Percentiles rank a stretch among this genome's conserved stretches.
Conservation (phyloP, 2,329 filamentous ascomycete species). For the Chaetoscypha palmicola region DNA sequence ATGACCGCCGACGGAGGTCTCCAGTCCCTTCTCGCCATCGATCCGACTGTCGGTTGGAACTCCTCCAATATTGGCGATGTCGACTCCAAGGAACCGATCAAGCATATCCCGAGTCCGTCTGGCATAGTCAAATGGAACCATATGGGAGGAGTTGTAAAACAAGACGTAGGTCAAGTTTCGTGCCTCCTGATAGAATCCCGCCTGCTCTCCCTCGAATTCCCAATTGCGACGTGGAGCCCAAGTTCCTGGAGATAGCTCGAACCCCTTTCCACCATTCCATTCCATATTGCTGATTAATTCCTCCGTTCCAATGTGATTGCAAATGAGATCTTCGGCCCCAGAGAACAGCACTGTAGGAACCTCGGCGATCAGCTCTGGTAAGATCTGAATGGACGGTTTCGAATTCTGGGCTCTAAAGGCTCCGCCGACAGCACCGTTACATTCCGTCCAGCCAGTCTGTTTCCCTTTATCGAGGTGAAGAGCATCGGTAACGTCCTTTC, state of each 20-base stretch:
- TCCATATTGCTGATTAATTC: conserved; percentile 81
- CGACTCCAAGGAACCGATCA: conserved; percentile 89
- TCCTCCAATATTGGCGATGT: conserved; percentile 82
- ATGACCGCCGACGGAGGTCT: conserved; percentile 60
- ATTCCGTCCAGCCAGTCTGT: conserved; percentile 85
- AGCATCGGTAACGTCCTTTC: conserved; percentile 68
- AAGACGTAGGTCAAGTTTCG: conserved; percentile 93
- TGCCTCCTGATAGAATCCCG: conserved; percentile 90
- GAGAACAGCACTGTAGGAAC: conserved; percentile 83
- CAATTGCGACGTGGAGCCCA: conserved; percentile 90
- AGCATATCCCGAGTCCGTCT: conserved; percentile 90
- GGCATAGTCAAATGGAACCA: conserved; percentile 94
- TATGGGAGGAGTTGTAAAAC: conserved; percentile 93
- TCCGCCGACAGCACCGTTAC: conserved; percentile 67
- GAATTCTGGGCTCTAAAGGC: conserved; percentile 67
- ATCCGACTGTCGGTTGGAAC: conserved; percentile 59
- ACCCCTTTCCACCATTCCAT: conserved; percentile 88
- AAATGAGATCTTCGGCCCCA: conserved; percentile 89
- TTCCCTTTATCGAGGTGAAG: conserved; percentile 79
- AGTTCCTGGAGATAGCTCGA: conserved; percentile 78
- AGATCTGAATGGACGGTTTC: conserved; percentile 61
- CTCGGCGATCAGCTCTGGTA: conserved; percentile 72
- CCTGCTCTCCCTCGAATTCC: conserved; percentile 82
- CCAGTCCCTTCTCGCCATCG: conserved; percentile 60
- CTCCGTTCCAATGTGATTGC: conserved; percentile 94